Percentiles rank a stretch among this genome's conserved stretches.
phyloP scores from a whole-genome alignment of 371 early-diverging fungal genomes.

The Dichotomocladium elegans region DNA sequence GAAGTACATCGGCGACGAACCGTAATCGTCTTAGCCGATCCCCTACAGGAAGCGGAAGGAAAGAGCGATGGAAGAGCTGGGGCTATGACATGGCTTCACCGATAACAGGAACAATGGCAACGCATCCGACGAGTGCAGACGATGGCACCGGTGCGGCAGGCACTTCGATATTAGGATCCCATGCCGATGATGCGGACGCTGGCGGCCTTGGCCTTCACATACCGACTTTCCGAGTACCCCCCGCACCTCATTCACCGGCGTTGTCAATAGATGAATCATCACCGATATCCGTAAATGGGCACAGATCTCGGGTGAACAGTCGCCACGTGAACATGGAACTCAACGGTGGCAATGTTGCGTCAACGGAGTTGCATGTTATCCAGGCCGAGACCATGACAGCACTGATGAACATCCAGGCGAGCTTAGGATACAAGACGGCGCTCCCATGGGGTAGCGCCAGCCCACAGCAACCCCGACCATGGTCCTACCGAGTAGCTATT shows the following conservation, averaged over 20 bases:
- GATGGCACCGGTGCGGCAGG: neutral
- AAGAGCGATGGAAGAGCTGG: conserved; percentile 29
- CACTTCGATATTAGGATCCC: too few species aligned
- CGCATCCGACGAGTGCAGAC: neutral
- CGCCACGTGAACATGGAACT: conserved; percentile 4
- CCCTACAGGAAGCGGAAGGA: too few species aligned
- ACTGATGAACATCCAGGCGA: conserved; percentile 23
- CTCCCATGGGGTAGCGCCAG: conserved; percentile 23
- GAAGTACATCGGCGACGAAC: neutral
- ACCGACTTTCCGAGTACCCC: conserved; percentile 1
- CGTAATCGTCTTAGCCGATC: neutral
- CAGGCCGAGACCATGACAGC: conserved; percentile 32
- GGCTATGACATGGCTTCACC: conserved; percentile 3
- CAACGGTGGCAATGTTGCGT: neutral
- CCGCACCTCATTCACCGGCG: conserved; percentile 16
- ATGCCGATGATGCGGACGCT: too few species aligned
- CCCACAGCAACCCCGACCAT: conserved; percentile 22
- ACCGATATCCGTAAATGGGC: neutral
- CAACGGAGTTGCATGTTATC: conserved; percentile 18
- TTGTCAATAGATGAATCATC: conserved; percentile 3
- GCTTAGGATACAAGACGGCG: conserved; percentile 30
- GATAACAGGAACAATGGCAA: neutral
- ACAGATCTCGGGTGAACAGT: neutral
- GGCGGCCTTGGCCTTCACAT: conserved; percentile 29
- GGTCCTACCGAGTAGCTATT: conserved; percentile 24